Base-by-base conservation (phyloP, 306 rosid genomes). In the Malus sylvestris region DNA sequence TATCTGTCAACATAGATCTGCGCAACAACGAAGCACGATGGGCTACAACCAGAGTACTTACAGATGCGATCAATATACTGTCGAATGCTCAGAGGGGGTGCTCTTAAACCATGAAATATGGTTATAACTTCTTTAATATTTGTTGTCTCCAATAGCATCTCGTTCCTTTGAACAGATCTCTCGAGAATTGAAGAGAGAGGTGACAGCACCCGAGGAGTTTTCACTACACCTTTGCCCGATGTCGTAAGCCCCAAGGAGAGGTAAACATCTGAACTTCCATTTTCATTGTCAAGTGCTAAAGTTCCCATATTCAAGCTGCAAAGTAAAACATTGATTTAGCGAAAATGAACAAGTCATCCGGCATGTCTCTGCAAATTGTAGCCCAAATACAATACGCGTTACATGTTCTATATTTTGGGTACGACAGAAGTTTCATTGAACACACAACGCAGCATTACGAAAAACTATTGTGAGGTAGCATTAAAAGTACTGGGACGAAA, bases 31-130 rank as follows among this genome's bases (percentile, higher is more conserved):
- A 96, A 96, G 88, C 99, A 96, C 2, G 99, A 96, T 0, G 99
- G 97, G 83, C 98, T 96, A 88, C 99, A 96, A 23, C 93, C 84
- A 4, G 95, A 87, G 86, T 96, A 96, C 87, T 96, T 92, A 85
- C 89, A 96, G 76, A 96, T 88, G 13, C 99, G 93, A 68, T 92
- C 93, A 46, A 92, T 79, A 74, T 96, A 96, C 14, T 90, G 93
- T 1, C 72, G 83, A 73, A 96, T 86, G 79, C 97, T 87, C 74
- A 96, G 71, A 72, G 86, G 61, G 29, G 99, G 99, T 53, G 91
- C 97, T 81, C 90, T 83, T 79, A 87, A 65, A 68, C 99, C 99
- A 59, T 92, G 99, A 76, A 92, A 96, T 42, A 88, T 85, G 4
- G 99, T 92, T 18, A 86, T 81, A 11, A 52, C 85, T 55, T 89